These are phyloP conservation scores for Phytophthora pseudosyringae DNA, from an alignment of 352 stramenopile species.

Conservation along the genomic window DNA sequence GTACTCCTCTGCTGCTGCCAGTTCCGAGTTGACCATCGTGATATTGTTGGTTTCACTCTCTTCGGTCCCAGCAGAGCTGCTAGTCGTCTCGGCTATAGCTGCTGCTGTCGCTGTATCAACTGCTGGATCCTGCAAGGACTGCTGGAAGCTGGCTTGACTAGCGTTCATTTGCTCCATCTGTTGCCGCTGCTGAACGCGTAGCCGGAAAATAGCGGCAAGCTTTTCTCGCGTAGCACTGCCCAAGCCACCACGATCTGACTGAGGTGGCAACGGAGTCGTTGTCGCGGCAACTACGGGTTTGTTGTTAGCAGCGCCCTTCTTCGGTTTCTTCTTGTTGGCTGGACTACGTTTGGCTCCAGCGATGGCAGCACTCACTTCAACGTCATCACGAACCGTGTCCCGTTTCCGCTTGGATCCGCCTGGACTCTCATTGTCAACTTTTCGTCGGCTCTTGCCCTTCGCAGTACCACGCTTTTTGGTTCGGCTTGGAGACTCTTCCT, in stretches of 20 bases:
- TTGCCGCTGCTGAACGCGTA: constrained; percentile 58
- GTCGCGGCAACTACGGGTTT: constrained; percentile 6
- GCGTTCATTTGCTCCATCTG: constrained; percentile 40
- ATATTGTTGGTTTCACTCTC: constrained; percentile 8
- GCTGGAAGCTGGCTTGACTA: constrained; percentile 24
- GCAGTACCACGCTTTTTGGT: constrained; percentile 5
- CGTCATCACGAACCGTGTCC: constrained; percentile 9
- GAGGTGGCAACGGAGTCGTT: constrained; percentile 15
- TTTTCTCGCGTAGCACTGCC: constrained; percentile 49
- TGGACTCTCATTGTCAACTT: constrained; percentile 6
- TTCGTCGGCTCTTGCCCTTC: constrained; percentile 9
- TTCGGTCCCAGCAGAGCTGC: background rate
- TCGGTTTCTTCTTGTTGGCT: constrained; percentile 25
- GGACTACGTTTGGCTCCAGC: constrained; percentile 3
- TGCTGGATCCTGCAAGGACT: constrained; percentile 38
- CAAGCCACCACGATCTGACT: constrained; percentile 14
- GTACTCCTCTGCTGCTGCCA: constrained; percentile 48
- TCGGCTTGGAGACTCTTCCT: constrained; percentile 6
- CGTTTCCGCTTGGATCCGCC: constrained; percentile 31
- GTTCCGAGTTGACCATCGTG: constrained; percentile 14
- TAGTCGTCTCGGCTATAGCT: background rate
- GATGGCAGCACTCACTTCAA: background rate
- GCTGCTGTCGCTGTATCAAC: constrained; percentile 6
- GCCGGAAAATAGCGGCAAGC: constrained; percentile 68
- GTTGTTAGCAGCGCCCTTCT: constrained; percentile 4